Percentiles rank a stretch among this genome's conserved stretches.
Evolutionary conservation across 192 early-diverging fungal genomes (phyloP).

Genomic region (Backusella psychrophila): DNA sequence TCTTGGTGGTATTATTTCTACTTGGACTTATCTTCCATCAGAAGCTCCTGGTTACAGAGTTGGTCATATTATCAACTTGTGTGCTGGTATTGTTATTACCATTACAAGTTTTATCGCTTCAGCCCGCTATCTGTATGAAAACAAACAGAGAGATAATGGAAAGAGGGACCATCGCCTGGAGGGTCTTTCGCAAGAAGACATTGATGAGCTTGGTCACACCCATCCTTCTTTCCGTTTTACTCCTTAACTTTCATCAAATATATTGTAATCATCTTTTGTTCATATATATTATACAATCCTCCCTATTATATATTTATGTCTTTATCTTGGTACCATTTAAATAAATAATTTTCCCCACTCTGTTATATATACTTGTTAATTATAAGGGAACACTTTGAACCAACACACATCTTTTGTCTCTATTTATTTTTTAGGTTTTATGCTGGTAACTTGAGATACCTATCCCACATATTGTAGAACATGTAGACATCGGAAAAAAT

Average conservation of each 20-base stretch:
- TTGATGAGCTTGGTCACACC: slow-evolving; percentile 11
- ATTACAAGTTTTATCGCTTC: background rate
- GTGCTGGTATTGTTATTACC: background rate
- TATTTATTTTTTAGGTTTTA: background rate
- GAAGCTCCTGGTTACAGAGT: slow-evolving; percentile 13
- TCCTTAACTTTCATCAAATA: background rate
- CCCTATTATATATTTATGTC: background rate
- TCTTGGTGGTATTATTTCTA: slow-evolving; percentile 5
- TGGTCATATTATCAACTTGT: slow-evolving; percentile 8
- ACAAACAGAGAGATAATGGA: background rate
- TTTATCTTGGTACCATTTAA: background rate
- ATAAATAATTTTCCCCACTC: background rate
- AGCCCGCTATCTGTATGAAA: background rate
- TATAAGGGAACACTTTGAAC: background rate
- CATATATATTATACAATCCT: background rate
- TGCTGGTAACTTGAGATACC: background rate
- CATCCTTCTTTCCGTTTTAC: slow-evolving; percentile 9
- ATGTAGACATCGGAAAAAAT: background rate
- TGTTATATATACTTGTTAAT: background rate
- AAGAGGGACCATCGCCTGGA: background rate
- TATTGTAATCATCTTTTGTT: background rate
- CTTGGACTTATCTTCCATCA: slow-evolving; percentile 9
- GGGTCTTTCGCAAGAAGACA: slow-evolving; percentile 6
- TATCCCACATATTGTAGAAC: background rate
- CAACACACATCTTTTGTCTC: background rate